Evolutionary conservation across 768 basidiomycete genomes (phyloP), one percentile per base, ranked within the genome.

Genomic region (Panaeolus cyanescens): DNA sequence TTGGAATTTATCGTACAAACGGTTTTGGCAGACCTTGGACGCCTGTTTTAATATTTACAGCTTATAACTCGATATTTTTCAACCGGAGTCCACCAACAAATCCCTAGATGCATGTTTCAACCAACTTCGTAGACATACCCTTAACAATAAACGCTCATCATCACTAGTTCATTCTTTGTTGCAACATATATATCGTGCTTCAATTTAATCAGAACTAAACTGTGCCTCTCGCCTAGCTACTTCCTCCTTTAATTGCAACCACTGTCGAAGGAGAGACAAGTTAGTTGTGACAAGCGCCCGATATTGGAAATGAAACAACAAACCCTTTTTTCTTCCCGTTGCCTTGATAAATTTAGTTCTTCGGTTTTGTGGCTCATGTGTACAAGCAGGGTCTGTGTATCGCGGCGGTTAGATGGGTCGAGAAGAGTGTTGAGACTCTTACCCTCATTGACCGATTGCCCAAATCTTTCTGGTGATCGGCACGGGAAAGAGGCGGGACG

Each of bases 401-500:
- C 37, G 10, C 13, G 34, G 40, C 50, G 19, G 54, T 55, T n/a
- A 60, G 31, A 19, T n/a, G 53, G 32, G 9, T 45, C 31, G 32
- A 30, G 42, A 12, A 32, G 34, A 36, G 17, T 37, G 50, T 17
- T 19, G 32, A 62, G 25, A 3, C 4, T 4, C 45, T 25, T 61
- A 86, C 87, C 66, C 90, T 79, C 37, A 91, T 86, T 1, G 88
- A 90, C 28, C 83, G 81, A 64, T 83, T 89, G 63, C 76, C 84
- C 32, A 91, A 68, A 0, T 87, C 88, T 15, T 50, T 50, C 15
- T 50, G 45, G 10, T 25, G 25, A 12, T 50, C 45, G 45, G 30
- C 25, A 50, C 45, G 45, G 25, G 45, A 4, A 13, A 50, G 45
- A 28, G 45, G 45, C 5, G 45, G 45, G 6, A 50, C 12, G 15